A percentile compares a stretch with the other conserved stretches of the same genome.
These are phyloP conservation scores for Candida sphagnicola DNA, from an alignment of 805 yeast genomes.

Conservation along the genomic window DNA sequence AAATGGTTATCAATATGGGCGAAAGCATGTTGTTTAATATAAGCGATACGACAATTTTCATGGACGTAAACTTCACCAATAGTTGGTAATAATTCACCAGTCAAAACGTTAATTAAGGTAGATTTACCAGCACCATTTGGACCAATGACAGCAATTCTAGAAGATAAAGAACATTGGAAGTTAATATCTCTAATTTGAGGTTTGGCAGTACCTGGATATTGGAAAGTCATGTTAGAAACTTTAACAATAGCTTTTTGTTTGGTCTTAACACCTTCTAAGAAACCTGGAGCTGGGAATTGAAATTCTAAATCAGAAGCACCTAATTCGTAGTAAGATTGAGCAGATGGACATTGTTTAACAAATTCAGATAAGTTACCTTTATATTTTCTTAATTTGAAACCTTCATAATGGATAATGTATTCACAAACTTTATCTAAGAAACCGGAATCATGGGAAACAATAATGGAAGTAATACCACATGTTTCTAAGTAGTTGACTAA, in stretches of 20 bases:
- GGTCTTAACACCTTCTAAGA: conserved; percentile 99
- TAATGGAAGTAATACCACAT: conserved; percentile 97
- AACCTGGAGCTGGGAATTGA: conserved; percentile 99
- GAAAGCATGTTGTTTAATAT: conserved; percentile 99
- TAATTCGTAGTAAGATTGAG: conserved; percentile 96
- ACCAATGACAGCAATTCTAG: conserved; percentile 99
- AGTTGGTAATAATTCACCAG: conserved; percentile 99
- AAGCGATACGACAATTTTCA: conserved; percentile 99
- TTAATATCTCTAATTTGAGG: conserved; percentile 89
- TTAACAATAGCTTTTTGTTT: conserved; percentile 99
- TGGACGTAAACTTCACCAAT: conserved; percentile 98
- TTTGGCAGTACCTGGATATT: conserved; percentile 97
- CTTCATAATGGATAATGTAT: conserved; percentile 99
- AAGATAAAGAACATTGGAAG: conserved; percentile 98
- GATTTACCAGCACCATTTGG: conserved; percentile 99
- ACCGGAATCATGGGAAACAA: conserved; percentile 99
- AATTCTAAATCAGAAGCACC: conserved; percentile 98
- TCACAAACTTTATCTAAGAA: conserved; percentile 96
- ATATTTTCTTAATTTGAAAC: conserved; percentile 99
- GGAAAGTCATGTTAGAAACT: conserved; percentile 97
- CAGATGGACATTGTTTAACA: conserved; percentile 98
- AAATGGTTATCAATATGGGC: conserved; percentile 98
- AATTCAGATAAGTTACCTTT: conserved; percentile 99
- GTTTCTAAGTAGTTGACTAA: conserved; percentile 98
- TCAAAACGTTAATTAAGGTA: conserved; percentile 95